Base-by-base conservation (phyloP, 1,139 yeast species). In the Suhomyces anneliseae region DNA sequence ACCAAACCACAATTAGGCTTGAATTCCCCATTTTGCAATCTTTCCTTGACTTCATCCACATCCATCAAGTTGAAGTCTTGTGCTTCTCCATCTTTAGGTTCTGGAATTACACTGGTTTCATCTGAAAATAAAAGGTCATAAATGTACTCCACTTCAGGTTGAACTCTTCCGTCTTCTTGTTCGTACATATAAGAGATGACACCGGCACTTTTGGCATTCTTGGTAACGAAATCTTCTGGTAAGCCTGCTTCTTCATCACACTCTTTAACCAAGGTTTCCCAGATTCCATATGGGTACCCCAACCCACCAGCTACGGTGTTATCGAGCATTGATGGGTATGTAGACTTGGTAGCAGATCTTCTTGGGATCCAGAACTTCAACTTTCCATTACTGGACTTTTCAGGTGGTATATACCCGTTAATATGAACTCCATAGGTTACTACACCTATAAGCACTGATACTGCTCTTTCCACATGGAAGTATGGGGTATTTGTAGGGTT, bases 221-320 rank as follows among this genome's bases (percentile, higher is more conserved):
- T 40, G 44, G 63, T 60, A 0, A 89, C 85, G 53, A 81, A 79
- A 0, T 69, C 74, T 38, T 71, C 72, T 0, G 61, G 54, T n/a
- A 93, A 66, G 0, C 96, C 96, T 0, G 97, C 99, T 61, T 93
- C 99, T 60, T 93, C 99, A 51, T 72, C 76, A 56, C 96, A 84
- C 62, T 93, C 99, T 61, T 93, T 93, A 19, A 88, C 57, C 3
- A 85, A 82, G 0, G 98, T 92, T 42, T 89, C 96, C 61, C 74
- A 70, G 2, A 85, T 69, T 0, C 93, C 90, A 55, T 81, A 72
- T 0, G 96, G 97, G 60, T 85, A 76, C 0, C 96, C 97, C 19
- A 93, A 62, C 0, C 99, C 99, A 1, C 99, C 99, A 0, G 97
- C 99, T 6, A 93, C 89, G 1, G 95, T 89, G 61, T 92, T 93